Conservation (phyloP, 306 rosid genomes). For the Citrullus mucosospermus region DNA sequence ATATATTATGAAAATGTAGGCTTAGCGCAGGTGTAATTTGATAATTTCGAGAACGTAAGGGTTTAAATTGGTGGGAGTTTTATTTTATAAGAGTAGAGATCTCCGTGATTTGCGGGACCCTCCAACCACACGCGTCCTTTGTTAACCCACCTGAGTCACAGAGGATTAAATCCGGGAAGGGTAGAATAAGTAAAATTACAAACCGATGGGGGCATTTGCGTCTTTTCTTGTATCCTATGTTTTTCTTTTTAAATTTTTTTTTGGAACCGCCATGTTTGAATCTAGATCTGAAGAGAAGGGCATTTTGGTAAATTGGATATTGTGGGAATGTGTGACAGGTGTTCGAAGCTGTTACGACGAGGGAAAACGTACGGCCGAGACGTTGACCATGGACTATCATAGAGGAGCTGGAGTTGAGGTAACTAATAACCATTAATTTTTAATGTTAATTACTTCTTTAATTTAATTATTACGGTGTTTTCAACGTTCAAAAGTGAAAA, state of each 20-base stretch:
- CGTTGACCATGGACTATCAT: conserved; percentile 96
- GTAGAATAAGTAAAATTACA: background rate
- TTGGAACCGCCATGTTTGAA: background rate
- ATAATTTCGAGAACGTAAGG: background rate
- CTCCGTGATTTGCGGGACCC: conserved; percentile 34
- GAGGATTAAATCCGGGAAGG: background rate
- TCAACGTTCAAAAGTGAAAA: background rate
- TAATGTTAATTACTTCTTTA: too few relatives aligned
- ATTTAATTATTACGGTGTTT: too few relatives aligned
- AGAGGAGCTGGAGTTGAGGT: conserved; percentile 91
- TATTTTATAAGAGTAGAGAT: background rate
- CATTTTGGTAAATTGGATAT: background rate
- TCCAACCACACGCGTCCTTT: background rate
- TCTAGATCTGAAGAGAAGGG: background rate
- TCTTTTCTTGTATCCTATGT: background rate
- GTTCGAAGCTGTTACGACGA: conserved; percentile 97
- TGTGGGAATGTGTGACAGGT: conserved; percentile 47
- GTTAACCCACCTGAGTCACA: conserved; percentile 11
- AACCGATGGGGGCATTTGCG: background rate
- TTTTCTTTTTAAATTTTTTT: background rate
- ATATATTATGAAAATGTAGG: too few relatives aligned
- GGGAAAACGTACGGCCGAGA: conserved; percentile 98
- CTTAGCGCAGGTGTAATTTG: too few relatives aligned
- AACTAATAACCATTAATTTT: background rate
- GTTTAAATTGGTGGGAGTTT: background rate